Base-by-base conservation (phyloP, 2,329 filamentous ascomycete species). In the Pyricularia sp. region DNA sequence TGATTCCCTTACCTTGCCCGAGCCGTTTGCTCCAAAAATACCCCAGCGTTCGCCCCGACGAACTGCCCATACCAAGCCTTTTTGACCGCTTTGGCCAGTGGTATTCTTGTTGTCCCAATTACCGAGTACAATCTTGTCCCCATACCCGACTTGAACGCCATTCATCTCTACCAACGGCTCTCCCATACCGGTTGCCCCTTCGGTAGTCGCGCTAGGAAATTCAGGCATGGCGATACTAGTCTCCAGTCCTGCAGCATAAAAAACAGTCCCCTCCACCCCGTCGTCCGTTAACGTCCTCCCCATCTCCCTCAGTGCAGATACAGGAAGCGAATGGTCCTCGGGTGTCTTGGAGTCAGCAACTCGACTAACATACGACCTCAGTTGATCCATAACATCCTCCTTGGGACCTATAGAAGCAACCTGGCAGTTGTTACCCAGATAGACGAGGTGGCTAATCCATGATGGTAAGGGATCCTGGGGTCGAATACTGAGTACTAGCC, bases 21-120 rank as follows among this genome's bases (percentile, higher is more conserved):
- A 97, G 14, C 91, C 95, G 74, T 99, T 98, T 36, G 94, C 91
- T 0, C 95, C 95, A 75, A 99, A 95, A 23, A 98, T 86, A 3
- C 92, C 94, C 91, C 93, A 97, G 71, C 94, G 88, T 76, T 97
- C 89, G 28, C 94, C 94, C 67, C 90, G 87, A 58, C 88, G 87
- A 28, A 98, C 89, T 0, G 86, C 92, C 93, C 95, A 97, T 75
- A 90, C 85, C 6, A 98, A 81, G 0, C 94, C 94, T 1, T 85
- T 77, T 70, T 81, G 80, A 23, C 79, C 72, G 25, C 9, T 17
- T 61, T 26, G 23, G 28, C 59, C 31, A 11, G 50, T 23, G 26
- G 50, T 33, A 26, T 14, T 42, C n/a, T 83, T 74, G 77, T 92
- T 86, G 17, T 82, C 81, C 93, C 93, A 97, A 76, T 91, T 90